Evolutionary conservation across 2,329 filamentous ascomycete genomes (phyloP), one percentile per base, ranked within the genome.

Genomic region (Coniochaeta hoffmannii): DNA sequence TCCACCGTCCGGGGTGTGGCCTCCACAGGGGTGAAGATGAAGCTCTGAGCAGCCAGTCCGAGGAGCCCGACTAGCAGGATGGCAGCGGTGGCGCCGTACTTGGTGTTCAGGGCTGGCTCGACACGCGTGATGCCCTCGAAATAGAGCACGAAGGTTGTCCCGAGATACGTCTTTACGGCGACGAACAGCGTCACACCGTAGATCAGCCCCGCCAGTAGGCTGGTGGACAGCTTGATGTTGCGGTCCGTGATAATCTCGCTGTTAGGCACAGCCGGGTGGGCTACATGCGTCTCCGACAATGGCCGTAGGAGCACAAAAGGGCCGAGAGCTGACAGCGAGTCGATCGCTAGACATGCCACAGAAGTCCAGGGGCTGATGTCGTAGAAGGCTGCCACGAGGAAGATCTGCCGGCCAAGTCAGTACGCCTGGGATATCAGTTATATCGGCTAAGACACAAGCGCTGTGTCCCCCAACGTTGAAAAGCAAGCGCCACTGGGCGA

Each of bases 301-400:
- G 82, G 79, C 53, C 90, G 88, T 55, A 96, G 76, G 44, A 94
- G 78, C 57, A 81, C 77, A 70, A 95, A 93, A 1, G 92, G 90
- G 28, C 89, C 66, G 41, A 86, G 85, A 41, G 83, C 82, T 2
- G 89, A 83, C 57, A 86, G 63, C 53, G 88, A 73, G 63, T 92
- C 88, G 63, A 93, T 87, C 32, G 73, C 68, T 53, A 90, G 78
- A 34, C 83, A 83, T 36, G 80, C 73, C 30, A 84, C 64, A 19
- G 86, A 78, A 0, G 87, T 86, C 54, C 75, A 69, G 26, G 81
- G 74, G 26, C 81, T 79, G 61, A 95, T 78, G 34, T 77, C 72
- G 78, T 95, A 96, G 75, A 95, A 96, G 53, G 84, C 84, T 30
- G 78, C 77, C 28, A 96, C 77, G 44, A 97, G 83, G 66, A 88